Percentiles rank a stretch among this genome's conserved stretches.
These are phyloP conservation scores for Centella asiatica DNA, from an alignment of 129 eudicot genomes.

Conservation along the genomic window DNA sequence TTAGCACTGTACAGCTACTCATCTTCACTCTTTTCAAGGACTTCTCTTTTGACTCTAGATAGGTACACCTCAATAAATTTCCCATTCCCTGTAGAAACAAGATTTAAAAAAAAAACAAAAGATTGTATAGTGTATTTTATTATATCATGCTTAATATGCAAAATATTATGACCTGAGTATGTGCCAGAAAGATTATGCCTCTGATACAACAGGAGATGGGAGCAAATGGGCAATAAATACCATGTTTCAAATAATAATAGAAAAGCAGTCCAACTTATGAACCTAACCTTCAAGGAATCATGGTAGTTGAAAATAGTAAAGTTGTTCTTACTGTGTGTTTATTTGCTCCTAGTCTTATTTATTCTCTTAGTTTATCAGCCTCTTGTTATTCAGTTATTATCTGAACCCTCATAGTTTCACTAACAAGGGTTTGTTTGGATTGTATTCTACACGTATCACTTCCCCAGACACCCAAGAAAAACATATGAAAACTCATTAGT, in stretches of 20 bases:
- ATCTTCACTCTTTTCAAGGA: slow-evolving; percentile 13
- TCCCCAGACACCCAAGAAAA: too few relatives aligned
- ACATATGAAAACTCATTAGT: too few relatives aligned
- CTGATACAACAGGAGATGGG: slow-evolving; percentile 8
- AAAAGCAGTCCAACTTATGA: not conserved
- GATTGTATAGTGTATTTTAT: too few relatives aligned
- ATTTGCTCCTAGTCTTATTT: not conserved
- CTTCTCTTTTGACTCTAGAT: not conserved
- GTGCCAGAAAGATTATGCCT: slow-evolving; percentile 9
- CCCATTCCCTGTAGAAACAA: not conserved
- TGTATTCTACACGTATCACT: too few relatives aligned
- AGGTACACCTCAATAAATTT: not conserved
- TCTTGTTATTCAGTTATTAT: too few relatives aligned
- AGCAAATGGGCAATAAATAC: not conserved
- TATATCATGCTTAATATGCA: not conserved
- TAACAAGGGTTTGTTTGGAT: too few relatives aligned
- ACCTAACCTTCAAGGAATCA: not conserved
- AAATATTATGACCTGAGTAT: slow-evolving; percentile 1
- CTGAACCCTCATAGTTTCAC: too few relatives aligned
- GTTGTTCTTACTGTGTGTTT: not conserved
- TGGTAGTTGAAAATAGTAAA: not conserved
- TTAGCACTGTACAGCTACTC: slow-evolving; percentile 2
- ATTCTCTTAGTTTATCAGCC: too few relatives aligned
- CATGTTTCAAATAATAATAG: not conserved
- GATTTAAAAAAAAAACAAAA: not conserved